phyloP scores from a whole-genome alignment of 352 stramenopile species.

The Phytophthora sansomeana region DNA sequence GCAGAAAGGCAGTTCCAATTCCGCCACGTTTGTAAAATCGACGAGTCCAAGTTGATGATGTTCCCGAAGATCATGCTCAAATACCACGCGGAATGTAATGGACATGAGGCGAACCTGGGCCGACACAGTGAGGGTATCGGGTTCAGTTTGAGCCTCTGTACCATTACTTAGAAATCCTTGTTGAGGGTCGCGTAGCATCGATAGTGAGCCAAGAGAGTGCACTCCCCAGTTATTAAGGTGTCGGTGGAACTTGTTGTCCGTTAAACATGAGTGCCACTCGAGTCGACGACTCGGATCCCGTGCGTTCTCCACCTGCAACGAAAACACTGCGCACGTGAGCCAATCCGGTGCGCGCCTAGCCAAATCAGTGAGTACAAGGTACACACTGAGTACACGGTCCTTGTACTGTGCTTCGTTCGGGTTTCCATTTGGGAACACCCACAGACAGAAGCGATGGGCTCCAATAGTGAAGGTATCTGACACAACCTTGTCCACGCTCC shows the following conservation, averaged over 20 bases:
- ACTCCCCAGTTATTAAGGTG: conserved; percentile 86
- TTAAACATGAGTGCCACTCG: conserved; percentile 84
- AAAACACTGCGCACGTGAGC: conserved; percentile 86
- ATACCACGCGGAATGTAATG: conserved; percentile 82
- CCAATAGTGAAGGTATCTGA: conserved; percentile 79
- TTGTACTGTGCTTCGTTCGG: conserved; percentile 80
- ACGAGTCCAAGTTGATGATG: conserved; percentile 69
- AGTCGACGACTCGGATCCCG: conserved; percentile 53
- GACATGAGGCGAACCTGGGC: conserved; percentile 79
- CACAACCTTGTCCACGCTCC: conserved; percentile 70
- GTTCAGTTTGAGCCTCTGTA: conserved; percentile 23
- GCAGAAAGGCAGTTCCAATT: conserved; percentile 76
- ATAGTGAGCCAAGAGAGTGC: conserved; percentile 72
- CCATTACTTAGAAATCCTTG: conserved; percentile 54
- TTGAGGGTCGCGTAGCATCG: conserved; percentile 57
- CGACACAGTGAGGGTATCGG: conserved; percentile 65
- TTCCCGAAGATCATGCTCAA: conserved; percentile 55
- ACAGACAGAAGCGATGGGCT: conserved; percentile 80
- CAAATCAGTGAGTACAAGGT: conserved; percentile 83
- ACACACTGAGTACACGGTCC: conserved; percentile 73
- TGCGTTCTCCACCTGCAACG: conserved; percentile 68
- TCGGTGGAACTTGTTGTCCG: conserved; percentile 84
- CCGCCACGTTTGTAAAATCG: conserved; percentile 51
- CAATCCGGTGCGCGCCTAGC: conserved; percentile 58
- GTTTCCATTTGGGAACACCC: conserved; percentile 85